Evolutionary conservation across 352 stramenopile genomes (phyloP).

Genomic region (Globisporangium spiculum): DNA sequence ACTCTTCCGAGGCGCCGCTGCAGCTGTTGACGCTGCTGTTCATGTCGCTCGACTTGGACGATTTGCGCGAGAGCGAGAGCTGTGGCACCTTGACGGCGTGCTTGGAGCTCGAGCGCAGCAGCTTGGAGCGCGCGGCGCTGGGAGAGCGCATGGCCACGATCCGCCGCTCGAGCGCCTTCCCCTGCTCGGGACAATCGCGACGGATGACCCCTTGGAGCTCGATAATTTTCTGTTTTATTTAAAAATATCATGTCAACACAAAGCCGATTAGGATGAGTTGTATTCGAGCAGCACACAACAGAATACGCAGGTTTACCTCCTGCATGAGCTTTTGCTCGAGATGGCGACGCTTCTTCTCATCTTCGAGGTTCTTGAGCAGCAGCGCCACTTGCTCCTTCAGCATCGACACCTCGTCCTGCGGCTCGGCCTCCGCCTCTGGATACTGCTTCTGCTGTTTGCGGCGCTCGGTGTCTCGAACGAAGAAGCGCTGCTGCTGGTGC

Average conservation of each 20-base stretch:
- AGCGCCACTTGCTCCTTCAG: conserved; percentile 59
- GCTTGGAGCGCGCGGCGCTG: conserved; percentile 4
- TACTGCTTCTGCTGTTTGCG: not conserved
- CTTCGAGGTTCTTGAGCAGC: conserved; percentile 52
- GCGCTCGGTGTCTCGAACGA: not conserved
- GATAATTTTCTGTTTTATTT: conserved; percentile 53
- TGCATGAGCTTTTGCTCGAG: conserved; percentile 70
- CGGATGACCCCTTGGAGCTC: conserved; percentile 68
- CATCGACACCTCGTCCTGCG: conserved; percentile 31
- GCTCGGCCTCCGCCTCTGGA: conserved; percentile 11
- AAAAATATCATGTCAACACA: not conserved
- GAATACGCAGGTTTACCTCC: conserved; percentile 23
- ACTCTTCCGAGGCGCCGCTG: not conserved
- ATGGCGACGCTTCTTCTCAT: conserved; percentile 65
- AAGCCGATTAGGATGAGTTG: not conserved
- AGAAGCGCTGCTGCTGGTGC: conserved; percentile 12
- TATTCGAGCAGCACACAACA: no score
- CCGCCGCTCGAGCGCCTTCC: conserved; percentile 31
- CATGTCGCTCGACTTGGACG: conserved; percentile 17
- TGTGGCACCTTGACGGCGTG: conserved; percentile 8
- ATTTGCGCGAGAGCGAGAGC: conserved; percentile 8
- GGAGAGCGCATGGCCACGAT: conserved; percentile 26
- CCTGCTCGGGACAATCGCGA: conserved; percentile 40
- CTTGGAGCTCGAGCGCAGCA: conserved; percentile 10
- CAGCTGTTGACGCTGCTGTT: not conserved